A percentile compares a stretch with the other conserved stretches of the same genome.
Evolutionary conservation across 1,284 basidiomycete species (phyloP).

Genomic region (Marasmius sp.): DNA sequence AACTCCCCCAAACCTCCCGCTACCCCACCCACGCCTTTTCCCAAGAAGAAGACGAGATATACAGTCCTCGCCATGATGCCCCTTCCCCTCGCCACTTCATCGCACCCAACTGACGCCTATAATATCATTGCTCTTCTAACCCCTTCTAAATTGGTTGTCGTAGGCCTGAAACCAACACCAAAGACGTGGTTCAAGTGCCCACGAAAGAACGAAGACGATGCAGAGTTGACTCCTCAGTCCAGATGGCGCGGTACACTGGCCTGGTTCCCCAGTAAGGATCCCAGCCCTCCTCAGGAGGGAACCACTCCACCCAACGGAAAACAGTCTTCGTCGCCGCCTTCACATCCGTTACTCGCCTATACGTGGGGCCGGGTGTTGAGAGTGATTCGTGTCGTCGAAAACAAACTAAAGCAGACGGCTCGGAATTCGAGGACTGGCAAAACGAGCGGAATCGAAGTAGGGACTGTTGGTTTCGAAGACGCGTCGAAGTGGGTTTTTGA

Average conservation of each 20-base stretch:
- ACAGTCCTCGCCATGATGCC: slow-evolving; percentile 80
- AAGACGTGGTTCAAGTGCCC: slow-evolving; percentile 90
- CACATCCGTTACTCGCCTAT: slow-evolving; percentile 72
- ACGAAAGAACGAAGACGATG: slow-evolving; percentile 52
- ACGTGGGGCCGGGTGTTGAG: slow-evolving; percentile 76
- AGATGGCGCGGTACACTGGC: slow-evolving; percentile 64
- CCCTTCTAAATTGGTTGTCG: slow-evolving; percentile 87
- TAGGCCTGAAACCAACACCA: slow-evolving; percentile 89
- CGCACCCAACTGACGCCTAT: slow-evolving; percentile 83
- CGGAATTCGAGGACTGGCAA: slow-evolving; percentile 62
- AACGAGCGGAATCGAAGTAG: slow-evolving; percentile 55
- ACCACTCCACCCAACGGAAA: slow-evolving; percentile 29
- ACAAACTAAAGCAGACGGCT: slow-evolving; percentile 49
- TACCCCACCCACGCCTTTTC: slow-evolving; percentile 26
- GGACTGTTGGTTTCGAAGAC: slow-evolving; percentile 61
- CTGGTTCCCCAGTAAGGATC: slow-evolving; percentile 72
- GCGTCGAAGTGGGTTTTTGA: slow-evolving; percentile 54
- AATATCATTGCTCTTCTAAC: slow-evolving; percentile 88
- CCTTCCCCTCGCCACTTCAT: slow-evolving; percentile 76
- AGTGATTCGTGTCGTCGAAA: slow-evolving; percentile 68
- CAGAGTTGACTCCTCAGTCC: slow-evolving; percentile 36
- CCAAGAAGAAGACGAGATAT: slow-evolving; percentile 45
- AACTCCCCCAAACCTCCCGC: neutral
- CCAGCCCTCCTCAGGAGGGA: slow-evolving; percentile 18
- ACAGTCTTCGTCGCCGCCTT: slow-evolving; percentile 15